Base-by-base conservation (phyloP, 2,329 filamentous ascomycete species). In the Colletotrichum siamense region DNA sequence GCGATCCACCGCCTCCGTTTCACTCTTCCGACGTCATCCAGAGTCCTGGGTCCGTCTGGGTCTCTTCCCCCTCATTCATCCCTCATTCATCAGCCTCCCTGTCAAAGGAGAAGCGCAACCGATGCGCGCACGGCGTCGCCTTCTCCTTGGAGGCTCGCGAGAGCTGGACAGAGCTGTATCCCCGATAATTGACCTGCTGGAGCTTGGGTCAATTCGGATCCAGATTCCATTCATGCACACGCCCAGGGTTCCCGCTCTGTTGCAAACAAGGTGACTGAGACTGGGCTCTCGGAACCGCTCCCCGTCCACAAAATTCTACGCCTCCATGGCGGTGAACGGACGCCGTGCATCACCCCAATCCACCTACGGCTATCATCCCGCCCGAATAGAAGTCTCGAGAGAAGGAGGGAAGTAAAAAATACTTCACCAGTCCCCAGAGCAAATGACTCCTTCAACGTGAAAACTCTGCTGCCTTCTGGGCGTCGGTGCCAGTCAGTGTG, bases 1-100 rank as follows among this genome's bases (percentile, higher is more conserved):
- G 66, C 67, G 72, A 71, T 77, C 75, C 75, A 75, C 75, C 65
- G 66, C 67, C 70, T 75, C 52, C 75, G 71, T 76, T 73, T 76
- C 64, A 69, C 57, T 69, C 70, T 65, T 73, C 73, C 73, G 59
- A 73, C 73, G 70, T 76, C 73, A 76, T 76, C 73, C 73, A 76
- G 70, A 65, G 57, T 28, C 64, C 59, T 69, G 73, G 70, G 73
- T 36, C 64, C 64, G 64, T 73, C 44, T 44, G 59, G 24, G 22
- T 39, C 52, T 55, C 64, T 36, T 15, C 44, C 44, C 44, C 30
- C 24, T 13, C 24, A 55, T 26, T 24, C 24, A 26, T 34, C 64
- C 30, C 24, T 13, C 24, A 55, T 26, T 24, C 24, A 26, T 34
- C 64, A 55, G 26, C 36, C 34, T 32, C 44, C 49, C n/a, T 63